phyloP scores from a whole-genome alignment of 2,329 filamentous ascomycete genomes.

The Xylariaceae sp. region DNA sequence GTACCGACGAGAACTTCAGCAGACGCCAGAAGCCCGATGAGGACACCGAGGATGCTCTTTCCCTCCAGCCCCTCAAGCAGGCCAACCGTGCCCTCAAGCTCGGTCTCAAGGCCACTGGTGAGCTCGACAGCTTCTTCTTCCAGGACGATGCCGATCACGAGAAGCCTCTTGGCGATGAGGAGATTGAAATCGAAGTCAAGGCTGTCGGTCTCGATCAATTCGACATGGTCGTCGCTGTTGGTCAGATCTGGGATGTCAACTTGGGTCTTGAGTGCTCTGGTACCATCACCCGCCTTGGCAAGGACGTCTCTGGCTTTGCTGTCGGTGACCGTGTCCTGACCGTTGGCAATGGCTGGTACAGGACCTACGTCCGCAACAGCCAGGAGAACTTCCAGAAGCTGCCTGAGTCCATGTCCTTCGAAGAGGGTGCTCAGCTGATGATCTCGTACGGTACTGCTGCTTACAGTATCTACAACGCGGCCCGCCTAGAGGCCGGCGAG shows the following conservation, averaged over 20 bases:
- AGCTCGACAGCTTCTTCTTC: constrained; percentile 28
- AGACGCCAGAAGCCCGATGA: constrained; percentile 23
- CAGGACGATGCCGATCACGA: constrained; percentile 22
- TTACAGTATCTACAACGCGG: constrained; percentile 26
- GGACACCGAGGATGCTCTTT: constrained; percentile 18
- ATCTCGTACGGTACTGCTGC: constrained; percentile 27
- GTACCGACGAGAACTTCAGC: constrained; percentile 23
- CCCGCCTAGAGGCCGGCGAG: constrained; percentile 25
- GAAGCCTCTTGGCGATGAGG: constrained; percentile 21
- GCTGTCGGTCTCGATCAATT: constrained; percentile 26
- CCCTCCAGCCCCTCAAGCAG: constrained; percentile 25
- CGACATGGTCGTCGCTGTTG: constrained; percentile 27
- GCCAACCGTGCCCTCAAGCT: constrained; percentile 24
- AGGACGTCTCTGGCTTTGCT: constrained; percentile 23
- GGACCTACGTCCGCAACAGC: constrained; percentile 25
- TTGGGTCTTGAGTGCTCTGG: constrained; percentile 27
- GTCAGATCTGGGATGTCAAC: constrained; percentile 27
- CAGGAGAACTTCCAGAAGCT: constrained; percentile 27
- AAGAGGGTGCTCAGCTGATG: constrained; percentile 25
- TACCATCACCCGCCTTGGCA: constrained; percentile 22
- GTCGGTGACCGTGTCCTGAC: constrained; percentile 25
- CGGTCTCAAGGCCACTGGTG: constrained; percentile 23
- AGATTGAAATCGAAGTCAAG: constrained; percentile 27
- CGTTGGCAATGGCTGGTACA: constrained; percentile 24
- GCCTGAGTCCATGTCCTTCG: constrained; percentile 25